These are phyloP conservation scores for Hyaloscypha variabilis DNA, from an alignment of 495 filamentous ascomycete genomes.

Conservation along the genomic window DNA sequence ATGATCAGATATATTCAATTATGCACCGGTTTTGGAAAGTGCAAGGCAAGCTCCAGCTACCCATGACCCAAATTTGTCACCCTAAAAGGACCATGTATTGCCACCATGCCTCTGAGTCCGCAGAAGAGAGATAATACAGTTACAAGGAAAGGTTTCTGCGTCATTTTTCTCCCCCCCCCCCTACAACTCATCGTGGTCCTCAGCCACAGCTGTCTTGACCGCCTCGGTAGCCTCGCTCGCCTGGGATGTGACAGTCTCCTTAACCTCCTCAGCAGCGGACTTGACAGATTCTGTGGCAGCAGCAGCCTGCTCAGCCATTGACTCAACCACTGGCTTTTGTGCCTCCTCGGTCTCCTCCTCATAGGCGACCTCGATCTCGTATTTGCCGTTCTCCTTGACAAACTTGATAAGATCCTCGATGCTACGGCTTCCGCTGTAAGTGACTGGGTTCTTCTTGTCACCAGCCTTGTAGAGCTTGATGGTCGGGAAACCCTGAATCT, in stretches of 20 bases:
- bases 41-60: neutral
- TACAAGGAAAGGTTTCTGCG: constrained; percentile 14
- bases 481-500: constrained; percentile 97
- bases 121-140: constrained; percentile 31
- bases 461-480: constrained; percentile 98
- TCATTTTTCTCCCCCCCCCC: constrained; percentile 9
- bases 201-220: constrained; percentile 41
- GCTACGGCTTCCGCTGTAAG: constrained; percentile 86
- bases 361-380: constrained; percentile 69
- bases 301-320: constrained; percentile 50
- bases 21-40: neutral
- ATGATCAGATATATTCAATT: neutral
- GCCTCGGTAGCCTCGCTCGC: constrained; percentile 43
- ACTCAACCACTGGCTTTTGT: constrained; percentile 50
- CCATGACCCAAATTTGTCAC: neutral
- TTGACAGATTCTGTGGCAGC: constrained; percentile 53
- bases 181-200: constrained; percentile 71
- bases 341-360: constrained; percentile 52
- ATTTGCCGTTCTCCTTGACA: constrained; percentile 91
- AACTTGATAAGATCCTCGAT: constrained; percentile 94
- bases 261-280: constrained; percentile 35
- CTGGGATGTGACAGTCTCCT: constrained; percentile 36
- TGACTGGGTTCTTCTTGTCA: constrained; percentile 79
- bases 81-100: constrained; percentile 17
- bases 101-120: constrained; percentile 1